These are phyloP conservation scores for Aspergillus sp. DNA, from an alignment of 2,329 filamentous ascomycete genomes.

Conservation along the genomic window DNA sequence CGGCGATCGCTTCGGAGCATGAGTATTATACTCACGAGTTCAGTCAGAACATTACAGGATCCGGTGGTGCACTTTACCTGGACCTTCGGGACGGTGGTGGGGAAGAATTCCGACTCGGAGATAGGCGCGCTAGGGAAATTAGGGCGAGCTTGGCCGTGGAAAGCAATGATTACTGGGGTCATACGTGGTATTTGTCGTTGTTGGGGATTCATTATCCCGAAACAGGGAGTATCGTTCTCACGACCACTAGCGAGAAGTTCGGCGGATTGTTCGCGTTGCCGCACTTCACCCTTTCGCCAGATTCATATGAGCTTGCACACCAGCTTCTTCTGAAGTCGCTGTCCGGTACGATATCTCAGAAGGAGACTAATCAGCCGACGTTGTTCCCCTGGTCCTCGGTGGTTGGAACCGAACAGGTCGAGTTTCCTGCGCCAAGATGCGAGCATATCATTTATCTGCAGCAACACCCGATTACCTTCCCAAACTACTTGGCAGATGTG, in stretches of 20 bases:
- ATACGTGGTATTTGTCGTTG: constrained; percentile 71
- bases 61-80: constrained; percentile 61
- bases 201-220: constrained; percentile 80
- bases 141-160: constrained; percentile 64
- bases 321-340: constrained; percentile 67
- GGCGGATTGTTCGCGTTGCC: constrained; percentile 85
- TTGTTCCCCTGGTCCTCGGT: constrained; percentile 70
- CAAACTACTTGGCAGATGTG: constrained; percentile 22
- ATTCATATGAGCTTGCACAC: constrained; percentile 52
- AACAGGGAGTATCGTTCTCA: constrained; percentile 72
- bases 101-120: constrained; percentile 29
- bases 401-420: constrained; percentile 43
- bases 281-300: constrained; percentile 62
- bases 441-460: constrained; percentile 86
- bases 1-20: constrained; percentile 56
- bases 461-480: constrained; percentile 37
- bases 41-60: constrained; percentile 73
- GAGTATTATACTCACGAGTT: constrained; percentile 63
- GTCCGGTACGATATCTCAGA: constrained; percentile 54
- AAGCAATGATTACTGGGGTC: constrained; percentile 61
- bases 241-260: constrained; percentile 89
- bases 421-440: constrained; percentile 63
- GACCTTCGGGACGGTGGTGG: constrained; percentile 54
- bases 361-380: constrained; percentile 53
- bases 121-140: constrained; percentile 59